These are phyloP conservation scores for Hygrophorus pudorinus DNA, from an alignment of 768 basidiomycete species.

Conservation along the genomic window DNA sequence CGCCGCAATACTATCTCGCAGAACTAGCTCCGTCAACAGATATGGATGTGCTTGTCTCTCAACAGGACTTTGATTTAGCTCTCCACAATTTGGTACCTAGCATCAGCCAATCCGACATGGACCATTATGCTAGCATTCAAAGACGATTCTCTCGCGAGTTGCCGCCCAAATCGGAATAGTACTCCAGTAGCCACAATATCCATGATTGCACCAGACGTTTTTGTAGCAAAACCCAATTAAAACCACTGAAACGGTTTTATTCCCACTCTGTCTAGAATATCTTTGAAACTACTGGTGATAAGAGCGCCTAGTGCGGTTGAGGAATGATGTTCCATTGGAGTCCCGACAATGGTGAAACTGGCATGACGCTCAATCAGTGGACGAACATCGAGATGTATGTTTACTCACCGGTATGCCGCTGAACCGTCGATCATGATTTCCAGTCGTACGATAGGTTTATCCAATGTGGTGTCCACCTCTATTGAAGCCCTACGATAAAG, in stretches of 20 bases:
- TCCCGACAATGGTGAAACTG: too few species aligned
- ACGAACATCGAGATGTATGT: too few species aligned
- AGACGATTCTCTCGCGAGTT: constrained; percentile 38
- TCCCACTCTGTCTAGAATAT: constrained; percentile 46
- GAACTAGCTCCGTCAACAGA: constrained; percentile 69
- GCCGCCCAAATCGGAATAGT: not conserved
- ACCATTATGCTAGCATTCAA: constrained; percentile 70
- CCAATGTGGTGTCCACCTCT: constrained; percentile 52
- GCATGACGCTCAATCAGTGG: too few species aligned
- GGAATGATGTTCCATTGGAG: constrained; percentile 24
- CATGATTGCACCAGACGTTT: not conserved
- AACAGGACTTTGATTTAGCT: constrained; percentile 69
- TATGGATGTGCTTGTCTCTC: constrained; percentile 63
- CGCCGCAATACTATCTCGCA: constrained; percentile 83
- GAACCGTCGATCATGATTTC: constrained; percentile 55
- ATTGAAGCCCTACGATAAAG: constrained; percentile 44
- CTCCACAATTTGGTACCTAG: constrained; percentile 66
- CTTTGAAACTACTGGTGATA: constrained; percentile 38
- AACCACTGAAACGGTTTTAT: constrained; percentile 50
- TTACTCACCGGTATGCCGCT: constrained; percentile 39
- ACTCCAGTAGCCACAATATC: constrained; percentile 1
- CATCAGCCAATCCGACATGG: constrained; percentile 79
- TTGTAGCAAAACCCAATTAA: constrained; percentile 18
- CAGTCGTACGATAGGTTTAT: constrained; percentile 41
- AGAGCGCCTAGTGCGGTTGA: constrained; percentile 36